Evolutionary conservation across 2,329 filamentous ascomycete genomes (phyloP), one percentile per base, ranked within the genome.

Genomic region (Lomentospora prolificans): DNA sequence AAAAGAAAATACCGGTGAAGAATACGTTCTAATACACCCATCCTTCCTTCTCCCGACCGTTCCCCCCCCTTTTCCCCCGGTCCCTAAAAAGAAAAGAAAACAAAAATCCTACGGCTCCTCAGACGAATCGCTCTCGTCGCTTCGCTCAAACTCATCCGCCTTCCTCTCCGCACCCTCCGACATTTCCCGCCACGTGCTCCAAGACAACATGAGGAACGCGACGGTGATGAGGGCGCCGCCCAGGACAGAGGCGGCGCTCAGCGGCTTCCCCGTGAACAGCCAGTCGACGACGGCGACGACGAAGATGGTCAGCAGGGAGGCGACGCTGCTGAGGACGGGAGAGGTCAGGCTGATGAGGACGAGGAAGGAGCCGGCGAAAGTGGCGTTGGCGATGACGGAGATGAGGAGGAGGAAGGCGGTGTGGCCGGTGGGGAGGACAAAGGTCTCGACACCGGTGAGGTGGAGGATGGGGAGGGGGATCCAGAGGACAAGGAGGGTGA

Each of bases 121-220:
- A 41, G 67, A 68, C 41, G 67, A 63, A 50, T 75, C 72, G 19
- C 67, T 71, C 53, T 78, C 75, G 41, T 62, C 67, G 54, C 78
- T 74, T 39, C 76, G 74, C 48, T 74, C 75, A 51, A 76, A 74
- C 12, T 71, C 70, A 57, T 75, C 64, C 55, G 77, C 75, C 63
- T 77, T 83, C 65, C 84, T 84, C 60, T 78, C 77, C 63, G 85
- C 80, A 61, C 95, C 89, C 69, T 96, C 90, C 50, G 84, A 81
- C 85, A 97, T 92, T 73, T 99, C 94, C 53, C 85, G 81, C 72
- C 92, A 99, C 0, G 92, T 96, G 61, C 90, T 94, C 83, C 85
- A 96, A 64, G 85, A 90, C 48, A 99, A 70, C 64, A 96, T 77
- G n/a, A 84, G 69, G 67, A 99, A 99, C 0, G 94, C 94, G 1